phyloP scores from a whole-genome alignment of 2,329 filamentous ascomycete genomes.

The Coleophoma cylindrospora region DNA sequence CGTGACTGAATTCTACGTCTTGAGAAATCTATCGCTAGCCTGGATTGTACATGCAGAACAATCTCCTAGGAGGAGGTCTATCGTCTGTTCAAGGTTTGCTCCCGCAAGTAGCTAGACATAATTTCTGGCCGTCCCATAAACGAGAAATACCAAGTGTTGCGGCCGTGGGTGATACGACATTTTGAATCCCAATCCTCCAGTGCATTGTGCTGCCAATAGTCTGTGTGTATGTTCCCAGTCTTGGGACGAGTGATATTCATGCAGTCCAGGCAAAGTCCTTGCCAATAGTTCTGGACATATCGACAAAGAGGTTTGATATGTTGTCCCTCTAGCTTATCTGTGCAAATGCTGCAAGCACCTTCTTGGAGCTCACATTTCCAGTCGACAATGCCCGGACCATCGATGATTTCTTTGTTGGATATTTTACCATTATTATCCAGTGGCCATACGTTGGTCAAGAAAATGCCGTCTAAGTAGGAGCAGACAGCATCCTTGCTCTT shows the following conservation, averaged over 20 bases:
- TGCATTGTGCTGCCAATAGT: not conserved
- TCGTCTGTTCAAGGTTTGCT: not conserved
- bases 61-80: no score
- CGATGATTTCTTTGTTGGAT: slow-evolving; percentile 2
- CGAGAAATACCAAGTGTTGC: slow-evolving; percentile 5
- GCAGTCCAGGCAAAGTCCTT: slow-evolving; percentile 6
- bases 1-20: no score
- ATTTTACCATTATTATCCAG: not conserved
- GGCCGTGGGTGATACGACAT: not conserved
- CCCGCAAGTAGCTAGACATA: not conserved
- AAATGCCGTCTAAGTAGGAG: not conserved
- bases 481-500: not conserved
- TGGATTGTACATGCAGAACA: no score
- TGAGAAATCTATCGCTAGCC: no score
- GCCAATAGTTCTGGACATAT: not conserved
- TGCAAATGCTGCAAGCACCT: slow-evolving; percentile 1
- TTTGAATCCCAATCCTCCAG: not conserved
- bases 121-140: slow-evolving; percentile 5
- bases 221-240: not conserved
- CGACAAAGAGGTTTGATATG: not conserved
- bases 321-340: not conserved
- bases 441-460: not conserved
- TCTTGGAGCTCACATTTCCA: slow-evolving; percentile 1
- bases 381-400: slow-evolving; percentile 1
- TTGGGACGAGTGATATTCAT: slow-evolving; percentile 1